Conservation (phyloP, 108 stramenopile genomes). For the Skeletonema menzelii region DNA sequence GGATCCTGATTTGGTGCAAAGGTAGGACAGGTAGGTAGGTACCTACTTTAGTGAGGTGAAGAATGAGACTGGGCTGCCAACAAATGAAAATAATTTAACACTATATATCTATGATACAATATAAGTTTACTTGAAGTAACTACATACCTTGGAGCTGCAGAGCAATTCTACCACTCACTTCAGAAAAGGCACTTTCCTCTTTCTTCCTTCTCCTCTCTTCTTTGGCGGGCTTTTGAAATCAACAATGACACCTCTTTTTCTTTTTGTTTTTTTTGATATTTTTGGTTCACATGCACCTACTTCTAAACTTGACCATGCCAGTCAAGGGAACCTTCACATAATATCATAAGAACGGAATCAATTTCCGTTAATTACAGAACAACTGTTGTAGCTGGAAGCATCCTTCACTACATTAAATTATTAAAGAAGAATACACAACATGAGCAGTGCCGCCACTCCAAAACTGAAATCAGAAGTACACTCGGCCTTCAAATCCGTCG, state of each 20-base stretch:
- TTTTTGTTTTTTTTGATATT: no score
- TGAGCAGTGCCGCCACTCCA: neutral
- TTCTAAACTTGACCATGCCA: no score
- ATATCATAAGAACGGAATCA: no score
- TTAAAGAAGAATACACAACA: neutral
- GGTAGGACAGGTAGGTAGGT: slow-evolving; percentile 30
- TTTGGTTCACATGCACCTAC: neutral
- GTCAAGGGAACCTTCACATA: neutral
- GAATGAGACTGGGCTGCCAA: neutral
- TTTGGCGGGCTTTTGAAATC: neutral
- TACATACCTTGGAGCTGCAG: no score
- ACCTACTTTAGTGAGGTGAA: neutral
- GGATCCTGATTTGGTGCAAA: slow-evolving; percentile 66
- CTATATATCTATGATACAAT: no score
- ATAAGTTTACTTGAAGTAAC: no score
- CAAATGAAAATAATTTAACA: no score
- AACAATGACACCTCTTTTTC: no score
- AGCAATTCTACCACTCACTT: no score
- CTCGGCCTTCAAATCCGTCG: slow-evolving; percentile 1
- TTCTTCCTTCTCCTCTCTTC: neutral
- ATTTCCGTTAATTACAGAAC: neutral
- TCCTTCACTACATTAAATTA: neutral
- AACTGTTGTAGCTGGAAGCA: neutral
- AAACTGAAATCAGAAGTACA: neutral
- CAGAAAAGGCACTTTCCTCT: no score